Base-by-base conservation (phyloP, 2,329 filamentous ascomycete genomes). In the Phyllosticta citriasiana region DNA sequence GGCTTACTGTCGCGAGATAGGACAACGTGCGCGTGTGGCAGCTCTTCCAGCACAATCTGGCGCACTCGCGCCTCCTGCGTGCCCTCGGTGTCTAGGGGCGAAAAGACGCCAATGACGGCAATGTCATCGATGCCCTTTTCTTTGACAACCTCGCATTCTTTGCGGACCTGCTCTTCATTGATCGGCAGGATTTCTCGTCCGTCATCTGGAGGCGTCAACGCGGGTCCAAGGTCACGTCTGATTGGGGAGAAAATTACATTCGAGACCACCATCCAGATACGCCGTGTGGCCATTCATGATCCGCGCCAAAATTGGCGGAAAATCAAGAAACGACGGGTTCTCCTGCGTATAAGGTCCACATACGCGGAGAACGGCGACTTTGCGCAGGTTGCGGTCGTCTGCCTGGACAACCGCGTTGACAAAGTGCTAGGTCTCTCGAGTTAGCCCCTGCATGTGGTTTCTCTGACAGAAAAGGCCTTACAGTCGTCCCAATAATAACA, bases 391-490 rank as follows among this genome's bases (percentile, higher is more conserved):
- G 1, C 74, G 67, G 7, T 72, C 73, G 63, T 84, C 81, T 53
- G 78, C 73, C 68, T 84, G 80, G 1, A 84, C 74, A 2, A 84
- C 79, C 8, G 82, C 82, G 62, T 84, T 85, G 65, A 84, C 76
- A 65, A 84, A 84, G 62, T 84, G 81, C 0, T 47, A 5, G n/a
- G 16, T n/a, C n/a, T 3, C 6, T 47, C 3, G 27, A 30, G 2
- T 30, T 30, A 30, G 27, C 9, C 27, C 7, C 5, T 8, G 5
- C 27, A 30, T 2, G 27, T 30, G 27, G 2, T 30, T 30, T 4
- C 27, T 30, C 27, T 30, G 27, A 30, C 3, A 5, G 27, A 4
- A 2, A 30, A 8, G 7, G 27, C n/a, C 40, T 47, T 47, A 47
- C 40, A 4, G 82, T 84, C 0, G 79, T 82, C 16, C 64, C 64